phyloP scores from a whole-genome alignment of 2,329 filamentous ascomycete genomes.

The Cercospora nicotianae region DNA sequence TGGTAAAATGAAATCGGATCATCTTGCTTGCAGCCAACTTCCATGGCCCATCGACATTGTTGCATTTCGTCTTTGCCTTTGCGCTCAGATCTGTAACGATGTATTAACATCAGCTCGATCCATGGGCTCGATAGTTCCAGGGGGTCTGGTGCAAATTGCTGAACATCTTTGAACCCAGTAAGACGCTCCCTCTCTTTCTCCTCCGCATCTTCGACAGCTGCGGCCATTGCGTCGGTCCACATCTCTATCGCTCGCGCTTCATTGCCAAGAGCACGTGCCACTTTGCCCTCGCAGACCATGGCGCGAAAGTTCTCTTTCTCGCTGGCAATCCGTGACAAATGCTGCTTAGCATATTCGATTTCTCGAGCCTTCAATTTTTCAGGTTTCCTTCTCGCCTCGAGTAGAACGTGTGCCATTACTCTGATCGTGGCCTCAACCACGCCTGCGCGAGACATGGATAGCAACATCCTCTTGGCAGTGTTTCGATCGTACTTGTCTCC shows the following conservation, averaged over 20 bases:
- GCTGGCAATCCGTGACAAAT: slow-evolving; percentile 29
- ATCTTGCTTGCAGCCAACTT: slow-evolving; percentile 42
- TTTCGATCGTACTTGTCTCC: slow-evolving; percentile 10
- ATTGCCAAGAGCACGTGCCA: slow-evolving; percentile 29
- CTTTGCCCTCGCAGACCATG: slow-evolving; percentile 36
- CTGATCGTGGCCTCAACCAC: slow-evolving; percentile 29
- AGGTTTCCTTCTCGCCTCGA: slow-evolving; percentile 20
- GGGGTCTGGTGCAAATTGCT: slow-evolving; percentile 10
- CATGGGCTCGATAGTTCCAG: slow-evolving; percentile 36
- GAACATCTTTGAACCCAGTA: background rate
- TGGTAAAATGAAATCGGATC: slow-evolving; percentile 47
- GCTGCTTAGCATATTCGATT: slow-evolving; percentile 23
- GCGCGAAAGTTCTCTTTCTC: slow-evolving; percentile 28
- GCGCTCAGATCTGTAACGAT: slow-evolving; percentile 17
- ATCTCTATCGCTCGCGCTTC: slow-evolving; percentile 31
- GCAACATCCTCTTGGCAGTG: slow-evolving; percentile 29
- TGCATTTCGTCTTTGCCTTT: slow-evolving; percentile 19
- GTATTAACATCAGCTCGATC: slow-evolving; percentile 35
- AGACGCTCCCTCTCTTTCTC: slow-evolving; percentile 3
- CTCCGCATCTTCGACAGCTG: slow-evolving; percentile 23
- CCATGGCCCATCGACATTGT: slow-evolving; percentile 38
- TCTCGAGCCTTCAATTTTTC: slow-evolving; percentile 20
- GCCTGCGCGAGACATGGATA: slow-evolving; percentile 28
- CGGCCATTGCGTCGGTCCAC: slow-evolving; percentile 32
- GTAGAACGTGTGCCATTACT: slow-evolving; percentile 29